A percentile compares a stretch with the other conserved stretches of the same genome.
These are phyloP conservation scores for Basidiobolus meristosporus DNA, from an alignment of 371 early-diverging fungal species.

Conservation along the genomic window DNA sequence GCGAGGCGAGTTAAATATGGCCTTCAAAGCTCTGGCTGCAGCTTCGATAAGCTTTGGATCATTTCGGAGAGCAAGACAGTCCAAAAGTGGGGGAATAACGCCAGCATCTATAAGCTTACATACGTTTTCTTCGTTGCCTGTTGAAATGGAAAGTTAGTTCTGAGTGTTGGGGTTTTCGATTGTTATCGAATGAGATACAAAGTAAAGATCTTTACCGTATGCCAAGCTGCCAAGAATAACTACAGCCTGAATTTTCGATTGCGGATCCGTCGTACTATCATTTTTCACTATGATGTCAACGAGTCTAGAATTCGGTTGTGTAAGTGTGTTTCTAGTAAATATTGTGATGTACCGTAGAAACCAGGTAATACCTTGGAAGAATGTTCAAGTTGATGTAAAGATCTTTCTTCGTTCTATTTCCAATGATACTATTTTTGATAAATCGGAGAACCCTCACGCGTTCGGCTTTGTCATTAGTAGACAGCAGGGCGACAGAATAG, in stretches of 20 bases:
- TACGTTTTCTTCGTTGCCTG: constrained; percentile 47
- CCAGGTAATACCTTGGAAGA: constrained; percentile 27
- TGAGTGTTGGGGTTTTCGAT: neutral
- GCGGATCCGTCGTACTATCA: constrained; percentile 14
- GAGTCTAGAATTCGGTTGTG: constrained; percentile 11
- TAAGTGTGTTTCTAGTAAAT: neutral
- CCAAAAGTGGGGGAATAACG: constrained; percentile 35
- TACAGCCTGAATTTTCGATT: constrained; percentile 36
- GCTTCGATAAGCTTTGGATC: constrained; percentile 44
- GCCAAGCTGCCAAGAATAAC: constrained; percentile 67
- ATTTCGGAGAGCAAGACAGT: constrained; percentile 21
- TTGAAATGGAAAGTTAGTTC: neutral
- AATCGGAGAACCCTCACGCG: constrained; percentile 42
- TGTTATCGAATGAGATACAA: neutral
- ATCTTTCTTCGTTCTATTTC: constrained; percentile 67
- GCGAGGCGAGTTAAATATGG: constrained; percentile 41
- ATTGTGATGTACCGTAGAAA: neutral
- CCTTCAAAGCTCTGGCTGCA: constrained; percentile 45
- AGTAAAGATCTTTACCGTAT: constrained; percentile 24
- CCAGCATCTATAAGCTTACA: constrained; percentile 29
- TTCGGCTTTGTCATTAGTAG: neutral
- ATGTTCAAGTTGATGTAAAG: constrained; percentile 46
- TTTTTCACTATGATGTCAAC: constrained; percentile 31
- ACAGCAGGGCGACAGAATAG: neutral
- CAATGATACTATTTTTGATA: constrained; percentile 75